Percentiles rank a stretch among this genome's conserved stretches.
Evolutionary conservation across 148 eudicot genomes (phyloP).

Genomic region (Vaccinium myrtillus): DNA sequence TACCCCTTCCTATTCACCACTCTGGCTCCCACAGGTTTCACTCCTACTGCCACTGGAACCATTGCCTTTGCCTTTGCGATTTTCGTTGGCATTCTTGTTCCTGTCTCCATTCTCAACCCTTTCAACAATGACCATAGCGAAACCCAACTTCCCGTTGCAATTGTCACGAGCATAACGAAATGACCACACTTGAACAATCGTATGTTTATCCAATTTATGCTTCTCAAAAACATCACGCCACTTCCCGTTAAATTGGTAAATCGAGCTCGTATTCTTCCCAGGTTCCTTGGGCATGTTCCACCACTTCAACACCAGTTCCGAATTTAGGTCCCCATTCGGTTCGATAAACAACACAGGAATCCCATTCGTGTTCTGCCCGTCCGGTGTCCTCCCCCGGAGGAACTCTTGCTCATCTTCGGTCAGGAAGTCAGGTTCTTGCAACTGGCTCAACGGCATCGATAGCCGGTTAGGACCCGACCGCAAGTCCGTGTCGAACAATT

Average conservation of each 20-base stretch:
- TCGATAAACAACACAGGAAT: not conserved
- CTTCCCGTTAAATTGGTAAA: not conserved
- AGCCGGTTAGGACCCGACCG: not conserved
- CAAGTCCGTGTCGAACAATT: not conserved
- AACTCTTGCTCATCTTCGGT: not conserved
- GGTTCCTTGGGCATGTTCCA: not conserved
- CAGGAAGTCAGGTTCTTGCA: not conserved
- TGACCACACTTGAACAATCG: slow-evolving; percentile 1
- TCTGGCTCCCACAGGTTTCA: too few relatives aligned
- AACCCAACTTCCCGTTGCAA: not conserved
- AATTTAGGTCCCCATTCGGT: not conserved
- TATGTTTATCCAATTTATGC: not conserved
- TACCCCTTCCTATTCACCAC: too few relatives aligned
- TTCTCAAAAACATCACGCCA: not conserved
- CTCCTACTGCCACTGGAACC: too few relatives aligned
- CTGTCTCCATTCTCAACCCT: not conserved
- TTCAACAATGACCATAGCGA: not conserved
- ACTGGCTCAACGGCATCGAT: not conserved
- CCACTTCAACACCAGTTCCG: not conserved
- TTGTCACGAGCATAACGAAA: not conserved
- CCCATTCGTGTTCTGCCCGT: not conserved
- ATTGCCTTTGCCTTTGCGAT: too few relatives aligned
- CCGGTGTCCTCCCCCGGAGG: not conserved
- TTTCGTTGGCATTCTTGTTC: too few relatives aligned
- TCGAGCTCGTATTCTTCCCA: not conserved